A percentile compares a stretch with the other conserved stretches of the same genome.
phyloP scores from a whole-genome alignment of 371 early-diverging fungal genomes.

The Apophysomyces ossiformis region DNA sequence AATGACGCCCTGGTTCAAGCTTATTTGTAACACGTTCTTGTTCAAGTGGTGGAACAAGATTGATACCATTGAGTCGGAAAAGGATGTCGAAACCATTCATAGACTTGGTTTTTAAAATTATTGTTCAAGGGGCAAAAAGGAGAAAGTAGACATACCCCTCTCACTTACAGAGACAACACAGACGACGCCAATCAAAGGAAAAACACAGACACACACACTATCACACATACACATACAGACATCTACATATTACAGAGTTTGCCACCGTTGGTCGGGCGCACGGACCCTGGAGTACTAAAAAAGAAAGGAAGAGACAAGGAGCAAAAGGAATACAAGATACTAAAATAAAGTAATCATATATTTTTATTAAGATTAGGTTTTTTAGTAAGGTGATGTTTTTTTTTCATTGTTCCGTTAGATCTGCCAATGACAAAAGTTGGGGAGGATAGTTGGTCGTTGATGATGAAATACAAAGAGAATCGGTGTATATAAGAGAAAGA shows the following conservation, averaged over 20 bases:
- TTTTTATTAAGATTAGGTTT: no score
- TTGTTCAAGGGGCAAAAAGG: background rate
- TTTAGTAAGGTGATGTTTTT: background rate
- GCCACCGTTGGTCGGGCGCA: constrained; percentile 2
- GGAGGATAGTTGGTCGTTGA: background rate
- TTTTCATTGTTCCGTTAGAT: background rate
- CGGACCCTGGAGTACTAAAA: constrained; percentile 2
- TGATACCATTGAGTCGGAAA: constrained; percentile 67
- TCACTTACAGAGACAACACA: background rate
- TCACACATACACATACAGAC: no score
- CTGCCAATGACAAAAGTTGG: background rate
- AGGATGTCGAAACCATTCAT: constrained; percentile 80
- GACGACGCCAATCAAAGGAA: constrained; percentile 13
- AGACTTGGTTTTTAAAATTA: constrained; percentile 54
- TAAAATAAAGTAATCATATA: no score
- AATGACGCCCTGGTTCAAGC: constrained; percentile 96
- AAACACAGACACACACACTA: no score
- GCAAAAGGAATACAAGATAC: background rate
- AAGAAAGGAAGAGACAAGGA: background rate
- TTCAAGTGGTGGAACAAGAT: constrained; percentile 95
- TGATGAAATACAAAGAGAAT: background rate
- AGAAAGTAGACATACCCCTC: constrained; percentile 1
- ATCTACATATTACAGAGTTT: background rate
- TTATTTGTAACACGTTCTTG: constrained; percentile 89
- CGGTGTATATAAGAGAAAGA: background rate